phyloP scores from a whole-genome alignment of 106 monocot species.

The Phalaenopsis aphrodite region DNA sequence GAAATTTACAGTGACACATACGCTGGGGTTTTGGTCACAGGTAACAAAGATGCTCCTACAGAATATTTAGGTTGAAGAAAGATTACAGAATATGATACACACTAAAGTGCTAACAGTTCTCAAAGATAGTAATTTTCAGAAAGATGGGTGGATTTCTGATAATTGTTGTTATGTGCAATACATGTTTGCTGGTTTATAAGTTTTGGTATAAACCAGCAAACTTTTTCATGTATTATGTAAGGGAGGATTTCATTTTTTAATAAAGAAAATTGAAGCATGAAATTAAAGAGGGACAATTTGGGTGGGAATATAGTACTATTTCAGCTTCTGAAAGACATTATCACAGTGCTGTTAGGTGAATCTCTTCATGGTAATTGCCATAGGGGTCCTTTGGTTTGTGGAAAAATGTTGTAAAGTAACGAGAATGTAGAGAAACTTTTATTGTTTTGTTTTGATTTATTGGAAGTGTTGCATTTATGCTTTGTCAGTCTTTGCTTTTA shows the following conservation, averaged over 20 bases:
- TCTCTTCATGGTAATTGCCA: background rate
- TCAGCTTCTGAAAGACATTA: background rate
- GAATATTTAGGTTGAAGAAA: background rate
- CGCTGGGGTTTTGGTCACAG: background rate
- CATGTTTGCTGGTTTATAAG: background rate
- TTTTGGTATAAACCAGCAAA: conserved; percentile 4
- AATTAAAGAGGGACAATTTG: background rate
- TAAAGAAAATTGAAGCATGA: background rate
- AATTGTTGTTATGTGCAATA: background rate
- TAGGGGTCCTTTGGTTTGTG: background rate
- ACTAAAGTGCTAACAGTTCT: background rate
- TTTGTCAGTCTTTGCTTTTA: too few relatives aligned
- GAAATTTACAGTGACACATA: background rate
- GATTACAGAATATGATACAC: background rate
- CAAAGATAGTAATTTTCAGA: background rate
- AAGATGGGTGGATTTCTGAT: background rate
- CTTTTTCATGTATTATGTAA: background rate
- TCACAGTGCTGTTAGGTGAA: background rate
- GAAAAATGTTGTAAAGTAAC: background rate
- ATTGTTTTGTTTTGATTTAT: background rate
- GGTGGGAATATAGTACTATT: conserved; percentile 1
- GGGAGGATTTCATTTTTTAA: background rate
- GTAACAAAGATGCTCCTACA: background rate
- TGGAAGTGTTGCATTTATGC: background rate
- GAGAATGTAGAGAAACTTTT: background rate